phyloP scores from a whole-genome alignment of 805 yeast genomes.

The Metschnikowia noctiluminum region DNA sequence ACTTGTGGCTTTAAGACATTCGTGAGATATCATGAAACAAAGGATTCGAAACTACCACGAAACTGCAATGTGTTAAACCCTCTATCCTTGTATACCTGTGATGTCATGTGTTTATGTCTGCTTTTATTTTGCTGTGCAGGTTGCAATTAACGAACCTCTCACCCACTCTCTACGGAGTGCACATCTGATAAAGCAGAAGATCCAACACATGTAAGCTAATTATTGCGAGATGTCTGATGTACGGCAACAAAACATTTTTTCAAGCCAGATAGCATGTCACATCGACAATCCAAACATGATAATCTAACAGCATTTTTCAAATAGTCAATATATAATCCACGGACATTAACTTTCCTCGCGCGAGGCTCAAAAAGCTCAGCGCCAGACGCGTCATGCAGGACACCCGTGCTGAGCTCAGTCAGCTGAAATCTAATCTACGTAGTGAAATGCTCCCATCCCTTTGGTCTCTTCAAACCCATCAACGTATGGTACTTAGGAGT shows the following conservation, averaged over 20 bases:
- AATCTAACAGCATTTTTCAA: background rate
- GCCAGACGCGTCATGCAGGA: background rate
- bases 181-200: no score
- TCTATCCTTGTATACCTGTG: no score
- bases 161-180: no score
- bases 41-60: no score
- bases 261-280: background rate
- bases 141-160: no score
- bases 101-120: no score
- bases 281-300: background rate
- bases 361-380: background rate
- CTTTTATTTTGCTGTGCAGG: no score
- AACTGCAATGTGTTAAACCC: no score
- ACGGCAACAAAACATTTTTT: background rate
- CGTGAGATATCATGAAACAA: no score
- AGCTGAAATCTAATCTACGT: background rate
- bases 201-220: no score
- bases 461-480: conserved; percentile 55
- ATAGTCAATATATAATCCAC: background rate
- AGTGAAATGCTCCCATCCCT: conserved; percentile 62
- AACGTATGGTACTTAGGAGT: conserved; percentile 59
- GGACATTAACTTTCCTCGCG: background rate
- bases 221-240: no score
- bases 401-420: background rate
- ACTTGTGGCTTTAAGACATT: background rate